Evolutionary conservation across 2,329 filamentous ascomycete species (phyloP), one percentile per base, ranked within the genome.

Genomic region (Beauveria sp.): DNA sequence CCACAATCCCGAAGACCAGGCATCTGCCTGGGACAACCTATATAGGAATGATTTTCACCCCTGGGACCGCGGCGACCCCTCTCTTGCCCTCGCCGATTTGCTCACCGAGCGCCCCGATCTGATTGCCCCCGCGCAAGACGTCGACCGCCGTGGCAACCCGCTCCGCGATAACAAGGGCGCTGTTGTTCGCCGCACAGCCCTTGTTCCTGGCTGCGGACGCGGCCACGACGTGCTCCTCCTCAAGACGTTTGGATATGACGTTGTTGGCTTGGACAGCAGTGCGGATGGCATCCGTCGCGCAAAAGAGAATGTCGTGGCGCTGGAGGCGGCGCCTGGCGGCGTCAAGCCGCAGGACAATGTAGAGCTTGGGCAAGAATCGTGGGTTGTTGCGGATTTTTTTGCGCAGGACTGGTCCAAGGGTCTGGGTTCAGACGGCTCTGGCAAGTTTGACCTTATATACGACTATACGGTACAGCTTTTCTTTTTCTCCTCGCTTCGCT

Each of bases 171-270:
- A 64, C 28, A 43, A 63, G 42, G 67, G 69, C 55, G 63, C 64
- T 46, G 67, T 70, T 45, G 55, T 66, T 53, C 69, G 69, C 53
- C 66, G 67, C 42, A 70, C 67, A 42, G 91, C 87, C 1, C 77
- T 96, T 9, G 88, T 96, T 0, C 89, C 91, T 0, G 91, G 91
- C 5, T 96, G 91, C 73, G 92, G 91, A 0, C 82, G 84, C 52
- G 92, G 91, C 5, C 88, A 95, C 69, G 92, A 96, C 74, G 89
- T 91, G 1, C 78, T 91, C 10, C 78, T 96, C 43, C 80, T 96
- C 50, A 83, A 86, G 55, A 84, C 84, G 10, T 84, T 87, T 69
- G 91, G 91, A 1, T 95, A 90, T 71, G 88, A 96, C 73, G 85
- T 86, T 1, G 86, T 84, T 68, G 92, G 90, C 0, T 74, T 96